Evolutionary conservation across 208 protist genomes (phyloP).

Genomic region (Crithidia brevicula): DNA sequence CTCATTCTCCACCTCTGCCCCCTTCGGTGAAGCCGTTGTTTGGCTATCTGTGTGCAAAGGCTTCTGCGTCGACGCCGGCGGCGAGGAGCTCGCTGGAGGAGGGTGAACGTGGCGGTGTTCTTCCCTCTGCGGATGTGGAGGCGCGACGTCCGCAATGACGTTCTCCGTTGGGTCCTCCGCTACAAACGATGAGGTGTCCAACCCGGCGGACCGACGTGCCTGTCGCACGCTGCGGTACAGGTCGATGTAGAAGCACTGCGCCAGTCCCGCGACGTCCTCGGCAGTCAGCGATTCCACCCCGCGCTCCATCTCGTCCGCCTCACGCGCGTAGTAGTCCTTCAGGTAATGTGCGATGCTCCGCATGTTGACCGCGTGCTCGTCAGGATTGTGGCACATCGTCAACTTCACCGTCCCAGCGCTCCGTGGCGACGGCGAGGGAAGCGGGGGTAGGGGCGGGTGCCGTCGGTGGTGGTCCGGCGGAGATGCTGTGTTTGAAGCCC

Average conservation of each 20-base stretch:
- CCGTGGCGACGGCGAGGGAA: not conserved
- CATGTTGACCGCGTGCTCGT: constrained; percentile 49
- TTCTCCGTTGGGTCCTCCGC: constrained; percentile 45
- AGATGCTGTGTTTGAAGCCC: not conserved
- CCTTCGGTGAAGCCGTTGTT: not conserved
- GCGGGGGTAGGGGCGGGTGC: not conserved
- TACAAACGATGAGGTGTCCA: constrained; percentile 56
- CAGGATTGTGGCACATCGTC: constrained; percentile 1
- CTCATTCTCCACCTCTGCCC: not conserved
- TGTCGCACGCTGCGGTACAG: constrained; percentile 63
- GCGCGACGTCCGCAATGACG: constrained; percentile 22
- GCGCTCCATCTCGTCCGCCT: constrained; percentile 42
- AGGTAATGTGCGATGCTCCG: constrained; percentile 58
- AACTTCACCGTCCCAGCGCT: not conserved
- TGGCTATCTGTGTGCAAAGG: not conserved
- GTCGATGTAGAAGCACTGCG: constrained; percentile 83
- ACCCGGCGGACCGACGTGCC: constrained; percentile 33
- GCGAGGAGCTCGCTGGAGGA: not conserved
- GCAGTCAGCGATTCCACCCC: constrained; percentile 76
- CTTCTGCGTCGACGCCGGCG: constrained; percentile 4
- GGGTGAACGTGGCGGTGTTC: not conserved
- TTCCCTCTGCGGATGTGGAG: constrained; percentile 16
- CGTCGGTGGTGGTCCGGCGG: not conserved
- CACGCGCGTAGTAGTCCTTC: constrained; percentile 75
- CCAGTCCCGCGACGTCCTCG: constrained; percentile 66